Conservation (phyloP, 2,329 filamentous ascomycete species). For the Nothomitra cinnamomea region DNA sequence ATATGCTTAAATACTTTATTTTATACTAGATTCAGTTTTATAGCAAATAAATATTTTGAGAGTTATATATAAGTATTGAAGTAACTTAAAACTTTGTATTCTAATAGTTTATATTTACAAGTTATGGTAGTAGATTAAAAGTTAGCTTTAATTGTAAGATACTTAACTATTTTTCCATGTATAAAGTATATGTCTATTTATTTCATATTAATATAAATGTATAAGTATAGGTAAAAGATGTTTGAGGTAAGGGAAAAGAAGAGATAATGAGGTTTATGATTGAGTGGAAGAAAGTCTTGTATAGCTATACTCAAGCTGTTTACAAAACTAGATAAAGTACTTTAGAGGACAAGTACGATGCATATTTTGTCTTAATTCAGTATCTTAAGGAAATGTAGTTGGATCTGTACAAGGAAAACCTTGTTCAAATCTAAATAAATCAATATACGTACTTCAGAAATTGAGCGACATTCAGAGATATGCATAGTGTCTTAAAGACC, state of each 20-base stretch:
- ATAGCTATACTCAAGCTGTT: too few species aligned
- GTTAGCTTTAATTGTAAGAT: neutral
- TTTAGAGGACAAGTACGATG: too few species aligned
- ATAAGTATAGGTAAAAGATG: neutral
- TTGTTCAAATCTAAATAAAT: too few species aligned
- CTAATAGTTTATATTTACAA: too few species aligned
- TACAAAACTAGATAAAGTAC: too few species aligned
- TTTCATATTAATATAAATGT: neutral
- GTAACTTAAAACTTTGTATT: neutral
- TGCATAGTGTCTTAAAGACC: too few species aligned
- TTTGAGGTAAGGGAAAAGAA: neutral
- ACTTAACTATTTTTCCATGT: neutral
- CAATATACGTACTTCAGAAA: too few species aligned
- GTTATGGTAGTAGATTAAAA: neutral
- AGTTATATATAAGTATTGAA: neutral
- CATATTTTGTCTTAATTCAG: too few species aligned
- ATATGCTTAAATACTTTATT: neutral
- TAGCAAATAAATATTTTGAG: neutral
- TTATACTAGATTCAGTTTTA: neutral
- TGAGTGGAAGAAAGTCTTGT: too few species aligned
- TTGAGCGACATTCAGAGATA: too few species aligned
- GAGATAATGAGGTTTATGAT: neutral
- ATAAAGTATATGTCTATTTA: neutral
- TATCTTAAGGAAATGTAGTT: too few species aligned
- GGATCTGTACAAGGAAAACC: too few species aligned